phyloP scores from a whole-genome alignment of 306 rosid species.

The Vigna mungo region DNA sequence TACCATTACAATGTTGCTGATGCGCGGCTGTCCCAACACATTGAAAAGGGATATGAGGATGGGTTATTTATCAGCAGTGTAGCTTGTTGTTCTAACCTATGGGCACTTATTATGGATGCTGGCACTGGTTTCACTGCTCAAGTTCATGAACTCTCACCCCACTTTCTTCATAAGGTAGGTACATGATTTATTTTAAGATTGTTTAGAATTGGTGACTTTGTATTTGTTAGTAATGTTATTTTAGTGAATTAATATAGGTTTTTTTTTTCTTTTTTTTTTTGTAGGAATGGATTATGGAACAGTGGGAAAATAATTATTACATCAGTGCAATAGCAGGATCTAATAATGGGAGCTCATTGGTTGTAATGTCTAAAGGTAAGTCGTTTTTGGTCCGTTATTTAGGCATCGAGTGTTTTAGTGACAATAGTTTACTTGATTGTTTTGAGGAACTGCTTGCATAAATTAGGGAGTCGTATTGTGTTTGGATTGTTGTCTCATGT shows the following conservation, averaged over 20 bases:
- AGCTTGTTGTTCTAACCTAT: constrained; percentile 72
- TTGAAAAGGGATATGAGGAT: constrained; percentile 83
- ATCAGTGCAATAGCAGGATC: constrained; percentile 90
- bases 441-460: neutral
- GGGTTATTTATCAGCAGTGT: constrained; percentile 81
- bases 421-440: constrained; percentile 17
- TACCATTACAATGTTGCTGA: constrained; percentile 95
- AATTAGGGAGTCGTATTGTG: neutral
- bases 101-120: constrained; percentile 97
- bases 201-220: neutral
- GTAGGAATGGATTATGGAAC: constrained; percentile 97
- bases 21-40: constrained; percentile 78
- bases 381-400: neutral
- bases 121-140: constrained; percentile 84
- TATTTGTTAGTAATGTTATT: constrained; percentile 3
- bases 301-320: constrained; percentile 86
- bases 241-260: constrained; percentile 47
- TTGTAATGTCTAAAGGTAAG: constrained; percentile 92
- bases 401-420: neutral
- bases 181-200: constrained; percentile 11
- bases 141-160: constrained; percentile 79
- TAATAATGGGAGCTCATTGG: constrained; percentile 76
- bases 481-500: constrained; percentile 10
- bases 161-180: constrained; percentile 81
- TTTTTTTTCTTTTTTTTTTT: constrained; percentile 54